Evolutionary conservation across 2,329 filamentous ascomycete species (phyloP).

Genomic region (Pyrenochaeta sp.): DNA sequence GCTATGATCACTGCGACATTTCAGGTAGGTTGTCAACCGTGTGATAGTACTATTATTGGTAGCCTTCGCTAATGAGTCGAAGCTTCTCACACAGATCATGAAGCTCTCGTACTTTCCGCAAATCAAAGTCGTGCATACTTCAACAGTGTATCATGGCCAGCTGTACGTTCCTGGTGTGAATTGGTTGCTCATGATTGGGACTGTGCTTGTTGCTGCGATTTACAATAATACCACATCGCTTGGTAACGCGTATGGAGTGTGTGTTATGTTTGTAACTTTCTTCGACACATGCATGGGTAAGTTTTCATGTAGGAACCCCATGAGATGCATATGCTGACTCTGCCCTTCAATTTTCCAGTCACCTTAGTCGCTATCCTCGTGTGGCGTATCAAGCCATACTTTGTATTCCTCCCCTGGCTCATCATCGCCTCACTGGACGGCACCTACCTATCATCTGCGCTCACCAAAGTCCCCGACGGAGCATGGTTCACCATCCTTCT

Average conservation of each 20-base stretch:
- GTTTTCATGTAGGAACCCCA: no score
- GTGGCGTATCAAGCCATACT: conserved; percentile 69
- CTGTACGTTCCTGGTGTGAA: conserved; percentile 80
- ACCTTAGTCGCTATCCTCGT: conserved; percentile 75
- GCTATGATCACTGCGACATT: conserved; percentile 81
- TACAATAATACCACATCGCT: conserved; percentile 72
- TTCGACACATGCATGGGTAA: conserved; percentile 73
- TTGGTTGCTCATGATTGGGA: conserved; percentile 79
- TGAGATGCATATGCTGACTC: no score
- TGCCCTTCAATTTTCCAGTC: conserved; percentile 48
- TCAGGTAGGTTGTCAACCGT: conserved; percentile 56
- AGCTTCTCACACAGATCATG: conserved; percentile 75
- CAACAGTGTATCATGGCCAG: conserved; percentile 74
- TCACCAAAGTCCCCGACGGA: conserved; percentile 77
- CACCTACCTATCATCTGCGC: conserved; percentile 72
- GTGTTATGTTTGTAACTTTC: conserved; percentile 82
- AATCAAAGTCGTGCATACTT: conserved; percentile 76
- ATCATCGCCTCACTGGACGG: conserved; percentile 73
- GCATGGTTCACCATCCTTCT: conserved; percentile 81
- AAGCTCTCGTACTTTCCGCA: conserved; percentile 78
- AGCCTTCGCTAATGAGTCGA: conserved; percentile 30
- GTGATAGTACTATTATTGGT: background rate
- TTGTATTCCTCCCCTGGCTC: conserved; percentile 70
- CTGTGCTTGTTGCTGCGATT: conserved; percentile 75
- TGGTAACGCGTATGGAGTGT: conserved; percentile 79